A percentile compares a stretch with the other conserved stretches of the same genome.
phyloP scores from a whole-genome alignment of 495 filamentous ascomycete genomes.

The Aspergillus conjunctus region DNA sequence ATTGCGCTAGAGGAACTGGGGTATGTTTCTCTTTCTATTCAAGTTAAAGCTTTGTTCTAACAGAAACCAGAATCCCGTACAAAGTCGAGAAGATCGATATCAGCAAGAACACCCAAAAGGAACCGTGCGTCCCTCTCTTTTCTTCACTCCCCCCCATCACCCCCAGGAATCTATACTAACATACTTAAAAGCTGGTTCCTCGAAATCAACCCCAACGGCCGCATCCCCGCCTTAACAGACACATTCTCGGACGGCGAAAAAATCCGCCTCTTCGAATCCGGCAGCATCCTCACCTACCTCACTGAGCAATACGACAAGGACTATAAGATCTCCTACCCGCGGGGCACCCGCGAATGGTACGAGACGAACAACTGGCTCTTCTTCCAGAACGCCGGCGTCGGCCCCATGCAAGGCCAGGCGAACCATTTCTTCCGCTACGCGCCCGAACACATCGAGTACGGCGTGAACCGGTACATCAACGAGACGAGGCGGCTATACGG shows the following conservation, averaged over 20 bases:
- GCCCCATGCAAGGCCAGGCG: constrained; percentile 91
- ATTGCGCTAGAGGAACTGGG: constrained; percentile 90
- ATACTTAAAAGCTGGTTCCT: constrained; percentile 68
- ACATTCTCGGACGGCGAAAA: constrained; percentile 67
- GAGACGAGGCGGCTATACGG: constrained; percentile 81
- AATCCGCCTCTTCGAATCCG: constrained; percentile 82
- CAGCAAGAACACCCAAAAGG: constrained; percentile 74
- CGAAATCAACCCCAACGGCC: constrained; percentile 91
- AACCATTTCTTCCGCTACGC: constrained; percentile 91
- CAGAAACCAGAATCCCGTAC: constrained; percentile 53
- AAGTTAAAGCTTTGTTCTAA: constrained; percentile 1
- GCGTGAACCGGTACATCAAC: constrained; percentile 76
- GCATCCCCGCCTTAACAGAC: constrained; percentile 91
- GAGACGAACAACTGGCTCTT: constrained; percentile 80
- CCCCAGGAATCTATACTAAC: not conserved
- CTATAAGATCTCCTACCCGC: constrained; percentile 81
- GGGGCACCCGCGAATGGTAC: constrained; percentile 72
- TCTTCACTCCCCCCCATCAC: not conserved
- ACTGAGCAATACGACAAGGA: constrained; percentile 78
- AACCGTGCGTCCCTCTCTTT: constrained; percentile 51
- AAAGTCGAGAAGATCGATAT: constrained; percentile 69
- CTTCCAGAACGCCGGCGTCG: constrained; percentile 75
- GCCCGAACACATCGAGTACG: constrained; percentile 85
- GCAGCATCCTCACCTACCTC: constrained; percentile 85
- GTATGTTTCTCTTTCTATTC: constrained; percentile 24